Evolutionary conservation across 495 filamentous ascomycete genomes (phyloP).

Genomic region (Penicillium manginii): DNA sequence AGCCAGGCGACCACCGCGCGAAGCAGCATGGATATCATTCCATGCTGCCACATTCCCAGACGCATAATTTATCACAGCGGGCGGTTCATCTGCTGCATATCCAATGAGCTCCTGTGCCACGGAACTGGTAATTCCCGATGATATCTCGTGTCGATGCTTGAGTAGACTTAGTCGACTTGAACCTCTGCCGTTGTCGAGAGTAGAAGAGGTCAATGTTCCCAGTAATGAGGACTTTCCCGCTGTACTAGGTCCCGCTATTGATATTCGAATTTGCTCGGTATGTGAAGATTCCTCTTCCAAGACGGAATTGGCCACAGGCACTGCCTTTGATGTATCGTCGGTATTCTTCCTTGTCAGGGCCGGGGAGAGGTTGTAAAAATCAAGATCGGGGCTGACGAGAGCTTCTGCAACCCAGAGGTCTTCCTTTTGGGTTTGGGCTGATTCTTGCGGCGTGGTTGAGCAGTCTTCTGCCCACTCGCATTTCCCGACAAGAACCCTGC

Average conservation of each 20-base stretch:
- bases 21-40: conserved; percentile 87
- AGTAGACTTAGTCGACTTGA: conserved; percentile 84
- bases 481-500: conserved; percentile 82
- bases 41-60: conserved; percentile 86
- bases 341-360: conserved; percentile 13
- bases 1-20: conserved; percentile 74
- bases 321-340: background rate
- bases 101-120: conserved; percentile 92
- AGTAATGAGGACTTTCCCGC: conserved; percentile 92
- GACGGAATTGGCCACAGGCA: conserved; percentile 4
- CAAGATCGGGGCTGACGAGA: conserved; percentile 66
- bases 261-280: conserved; percentile 84
- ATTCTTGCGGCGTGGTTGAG: conserved; percentile 21
- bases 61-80: conserved; percentile 78
- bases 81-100: conserved; percentile 52
- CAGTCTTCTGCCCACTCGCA: conserved; percentile 73
- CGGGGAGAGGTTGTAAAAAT: conserved; percentile 38
- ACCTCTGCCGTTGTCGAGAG: conserved; percentile 89
- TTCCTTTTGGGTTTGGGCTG: conserved; percentile 41
- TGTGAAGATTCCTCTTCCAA: conserved; percentile 35
- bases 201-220: conserved; percentile 84
- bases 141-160: conserved; percentile 94
- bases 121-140: conserved; percentile 88
- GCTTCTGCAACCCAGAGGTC: conserved; percentile 91
- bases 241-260: conserved; percentile 86